These are phyloP conservation scores for Hypoxylon fragiforme DNA, from an alignment of 495 filamentous ascomycete genomes.

Conservation along the genomic window DNA sequence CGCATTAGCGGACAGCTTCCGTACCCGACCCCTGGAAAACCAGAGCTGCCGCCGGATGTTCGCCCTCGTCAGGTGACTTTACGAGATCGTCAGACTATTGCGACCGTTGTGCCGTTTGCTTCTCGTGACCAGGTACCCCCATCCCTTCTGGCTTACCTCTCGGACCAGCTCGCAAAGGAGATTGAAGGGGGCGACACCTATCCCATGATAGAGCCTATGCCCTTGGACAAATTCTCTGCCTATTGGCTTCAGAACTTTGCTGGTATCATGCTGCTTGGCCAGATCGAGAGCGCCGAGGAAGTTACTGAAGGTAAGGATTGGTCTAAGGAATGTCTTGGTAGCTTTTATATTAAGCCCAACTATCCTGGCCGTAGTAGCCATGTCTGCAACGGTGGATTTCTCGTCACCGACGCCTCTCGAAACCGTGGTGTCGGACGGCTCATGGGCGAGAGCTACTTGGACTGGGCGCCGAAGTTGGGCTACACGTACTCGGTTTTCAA, in stretches of 20 bases:
- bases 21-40: constrained; percentile 63
- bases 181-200: constrained; percentile 97
- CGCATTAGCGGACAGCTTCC: constrained; percentile 65
- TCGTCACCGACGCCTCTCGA: constrained; percentile 87
- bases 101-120: constrained; percentile 86
- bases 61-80: constrained; percentile 83
- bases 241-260: constrained; percentile 98
- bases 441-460: constrained; percentile 92
- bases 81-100: constrained; percentile 84
- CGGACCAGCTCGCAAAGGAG: constrained; percentile 86
- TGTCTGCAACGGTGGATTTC: constrained; percentile 93
- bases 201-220: constrained; percentile 82
- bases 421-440: constrained; percentile 88
- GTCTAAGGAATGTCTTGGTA: constrained; percentile 83
- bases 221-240: constrained; percentile 72
- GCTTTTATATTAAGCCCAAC: constrained; percentile 96
- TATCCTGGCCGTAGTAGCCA: constrained; percentile 96
- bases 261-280: constrained; percentile 89
- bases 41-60: constrained; percentile 69
- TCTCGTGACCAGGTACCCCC: constrained; percentile 72
- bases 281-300: constrained; percentile 62
- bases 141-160: constrained; percentile 77
- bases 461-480: constrained; percentile 92
- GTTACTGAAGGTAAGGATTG: constrained; percentile 75
- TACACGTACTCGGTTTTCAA: constrained; percentile 98